These are phyloP conservation scores for Lomentospora prolificans DNA, from an alignment of 2,329 filamentous ascomycete genomes.

Conservation along the genomic window DNA sequence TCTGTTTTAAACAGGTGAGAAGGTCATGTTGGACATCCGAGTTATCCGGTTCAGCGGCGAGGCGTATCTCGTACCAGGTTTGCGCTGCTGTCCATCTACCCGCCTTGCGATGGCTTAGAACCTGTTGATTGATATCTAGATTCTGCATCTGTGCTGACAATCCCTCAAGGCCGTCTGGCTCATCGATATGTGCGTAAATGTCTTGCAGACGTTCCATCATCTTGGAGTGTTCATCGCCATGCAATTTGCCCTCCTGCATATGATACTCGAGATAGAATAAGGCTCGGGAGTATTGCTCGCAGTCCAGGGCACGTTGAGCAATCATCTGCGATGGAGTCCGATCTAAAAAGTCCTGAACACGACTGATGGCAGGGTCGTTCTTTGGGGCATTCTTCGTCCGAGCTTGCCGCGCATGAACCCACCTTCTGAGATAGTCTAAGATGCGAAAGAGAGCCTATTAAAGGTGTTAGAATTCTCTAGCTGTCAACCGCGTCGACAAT, in stretches of 20 bases:
- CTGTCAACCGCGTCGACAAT: too few species aligned
- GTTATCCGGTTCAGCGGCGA: slow-evolving; percentile 70
- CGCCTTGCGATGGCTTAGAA: slow-evolving; percentile 84
- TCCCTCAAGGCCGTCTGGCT: slow-evolving; percentile 91
- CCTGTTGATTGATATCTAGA: slow-evolving; percentile 86
- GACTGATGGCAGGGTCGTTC: slow-evolving; percentile 39
- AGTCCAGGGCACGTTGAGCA: slow-evolving; percentile 80
- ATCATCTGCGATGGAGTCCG: slow-evolving; percentile 65
- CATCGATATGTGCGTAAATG: slow-evolving; percentile 95
- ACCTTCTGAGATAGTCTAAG: slow-evolving; percentile 83
- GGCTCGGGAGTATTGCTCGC: slow-evolving; percentile 83
- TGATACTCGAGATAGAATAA: slow-evolving; percentile 93
- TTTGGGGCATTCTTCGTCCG: slow-evolving; percentile 16
- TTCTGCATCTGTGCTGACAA: slow-evolving; percentile 80
- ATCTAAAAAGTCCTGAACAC: slow-evolving; percentile 40
- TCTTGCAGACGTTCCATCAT: slow-evolving; percentile 74
- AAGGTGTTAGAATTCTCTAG: slow-evolving; percentile 15
- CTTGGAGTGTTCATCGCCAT: slow-evolving; percentile 38
- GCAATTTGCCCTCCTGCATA: slow-evolving; percentile 44
- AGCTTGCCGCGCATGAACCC: slow-evolving; percentile 68
- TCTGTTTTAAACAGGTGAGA: slow-evolving; percentile 81
- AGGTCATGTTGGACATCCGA: slow-evolving; percentile 72
- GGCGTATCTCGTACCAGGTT: slow-evolving; percentile 91
- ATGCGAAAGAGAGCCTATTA: slow-evolving; percentile 74
- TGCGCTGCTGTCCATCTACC: slow-evolving; percentile 91